Conservation (phyloP, 208 protist species). For the Trypanosoma platydactyli region DNA sequence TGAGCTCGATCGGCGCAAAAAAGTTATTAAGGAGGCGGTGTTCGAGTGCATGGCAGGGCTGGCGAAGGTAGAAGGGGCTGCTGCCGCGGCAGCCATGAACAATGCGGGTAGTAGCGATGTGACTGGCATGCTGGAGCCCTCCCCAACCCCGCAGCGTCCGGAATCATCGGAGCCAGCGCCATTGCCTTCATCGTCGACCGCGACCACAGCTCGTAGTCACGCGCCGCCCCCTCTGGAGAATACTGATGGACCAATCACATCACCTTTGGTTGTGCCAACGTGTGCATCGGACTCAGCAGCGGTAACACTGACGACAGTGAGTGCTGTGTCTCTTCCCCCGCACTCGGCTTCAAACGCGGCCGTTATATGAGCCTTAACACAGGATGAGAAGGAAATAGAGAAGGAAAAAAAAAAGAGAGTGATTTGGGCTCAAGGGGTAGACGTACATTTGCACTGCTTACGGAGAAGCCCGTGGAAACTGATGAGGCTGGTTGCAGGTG, state of each 20-base stretch:
- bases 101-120: not conserved
- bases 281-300: conserved; percentile 15
- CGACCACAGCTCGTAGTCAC: conserved; percentile 6
- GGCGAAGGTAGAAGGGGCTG: conserved; percentile 50
- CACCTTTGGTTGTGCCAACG: not conserved
- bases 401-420: not conserved
- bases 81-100: not conserved
- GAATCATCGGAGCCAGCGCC: not conserved
- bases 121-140: conserved; percentile 12
- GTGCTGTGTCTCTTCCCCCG: conserved; percentile 4
- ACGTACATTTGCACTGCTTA: not conserved
- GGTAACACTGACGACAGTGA: not conserved
- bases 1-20: conserved; percentile 49
- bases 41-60: conserved; percentile 68
- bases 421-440: too few relatives aligned
- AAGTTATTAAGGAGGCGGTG: conserved; percentile 61
- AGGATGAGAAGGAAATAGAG: not conserved
- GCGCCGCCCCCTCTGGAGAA: conserved; percentile 7
- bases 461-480: not conserved
- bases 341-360: conserved; percentile 1
- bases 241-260: conserved; percentile 5
- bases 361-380: conserved; percentile 1
- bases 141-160: conserved; percentile 17
- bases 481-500: not conserved
- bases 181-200: not conserved